Conservation (phyloP, 106 monocot species). For the Allium sativum region DNA sequence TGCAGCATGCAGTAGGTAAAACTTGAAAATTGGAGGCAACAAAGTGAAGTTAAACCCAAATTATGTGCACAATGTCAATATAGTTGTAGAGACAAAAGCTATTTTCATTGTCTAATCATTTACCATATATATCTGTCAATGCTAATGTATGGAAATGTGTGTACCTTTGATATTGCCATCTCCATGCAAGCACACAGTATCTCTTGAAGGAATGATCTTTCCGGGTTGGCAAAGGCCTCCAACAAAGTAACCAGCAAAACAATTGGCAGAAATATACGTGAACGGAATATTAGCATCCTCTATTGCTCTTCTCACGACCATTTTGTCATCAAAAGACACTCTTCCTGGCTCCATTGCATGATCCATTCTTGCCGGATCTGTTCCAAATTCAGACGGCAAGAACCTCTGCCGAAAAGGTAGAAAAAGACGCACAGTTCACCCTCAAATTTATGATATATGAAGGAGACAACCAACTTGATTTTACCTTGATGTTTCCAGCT, state of each 20-base stretch:
- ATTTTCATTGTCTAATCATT: background rate
- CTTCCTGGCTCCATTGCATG: conserved; percentile 38
- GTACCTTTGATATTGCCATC: conserved; percentile 38
- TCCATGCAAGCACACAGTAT: conserved; percentile 24
- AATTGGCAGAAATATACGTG: conserved; percentile 44
- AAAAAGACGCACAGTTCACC: background rate
- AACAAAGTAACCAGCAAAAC: conserved; percentile 54
- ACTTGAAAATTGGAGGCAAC: conserved; percentile 7
- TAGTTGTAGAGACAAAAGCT: background rate
- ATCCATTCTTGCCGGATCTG: conserved; percentile 40
- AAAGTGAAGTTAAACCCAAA: background rate
- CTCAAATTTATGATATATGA: background rate
- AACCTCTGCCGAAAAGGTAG: conserved; percentile 24
- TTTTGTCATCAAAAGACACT: conserved; percentile 47
- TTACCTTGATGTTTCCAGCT: conserved; percentile 51
- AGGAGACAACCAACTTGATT: background rate
- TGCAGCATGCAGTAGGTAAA: conserved; percentile 1
- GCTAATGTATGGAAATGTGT: too few species aligned
- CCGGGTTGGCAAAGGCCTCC: conserved; percentile 42
- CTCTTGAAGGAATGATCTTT: conserved; percentile 30
- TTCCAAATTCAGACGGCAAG: conserved; percentile 61
- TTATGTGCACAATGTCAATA: background rate
- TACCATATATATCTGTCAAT: background rate
- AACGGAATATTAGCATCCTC: conserved; percentile 38
- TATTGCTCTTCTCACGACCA: conserved; percentile 44